These are phyloP conservation scores for Avena eriantha DNA, from an alignment of 176 grass and related monocot genomes.

Conservation along the genomic window DNA sequence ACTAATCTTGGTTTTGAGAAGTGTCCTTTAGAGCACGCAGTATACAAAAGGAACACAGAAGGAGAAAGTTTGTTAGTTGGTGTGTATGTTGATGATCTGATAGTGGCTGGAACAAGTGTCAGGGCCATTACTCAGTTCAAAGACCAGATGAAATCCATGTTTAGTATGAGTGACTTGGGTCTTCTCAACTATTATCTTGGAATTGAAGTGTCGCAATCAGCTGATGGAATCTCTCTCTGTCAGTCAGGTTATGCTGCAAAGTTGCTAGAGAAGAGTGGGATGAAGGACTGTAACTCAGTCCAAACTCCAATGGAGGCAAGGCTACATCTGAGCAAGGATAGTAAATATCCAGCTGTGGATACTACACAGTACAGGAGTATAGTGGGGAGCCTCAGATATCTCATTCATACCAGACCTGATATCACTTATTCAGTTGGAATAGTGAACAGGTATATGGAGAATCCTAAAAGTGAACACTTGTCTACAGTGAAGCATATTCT, in stretches of 20 bases:
- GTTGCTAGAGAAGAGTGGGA: not conserved
- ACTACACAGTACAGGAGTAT: too few relatives aligned
- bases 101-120: not conserved
- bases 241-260: not conserved
- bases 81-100: too few relatives aligned
- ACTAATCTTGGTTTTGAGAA: too few relatives aligned
- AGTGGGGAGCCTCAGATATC: too few relatives aligned
- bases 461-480: not conserved
- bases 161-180: too few relatives aligned
- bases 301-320: not conserved
- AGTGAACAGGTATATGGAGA: not conserved
- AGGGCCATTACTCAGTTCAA: too few relatives aligned
- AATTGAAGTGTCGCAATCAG: too few relatives aligned
- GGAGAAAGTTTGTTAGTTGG: too few relatives aligned
- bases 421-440: not conserved
- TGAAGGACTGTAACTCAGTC: not conserved
- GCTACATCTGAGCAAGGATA: not conserved
- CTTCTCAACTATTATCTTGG: too few relatives aligned
- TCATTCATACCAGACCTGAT: not conserved
- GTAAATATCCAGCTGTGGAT: not conserved
- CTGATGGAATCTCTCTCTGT: not conserved
- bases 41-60: too few relatives aligned
- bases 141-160: too few relatives aligned
- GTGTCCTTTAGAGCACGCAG: too few relatives aligned
- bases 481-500: not conserved